Evolutionary conservation across 2,329 filamentous ascomycete species (phyloP).

Genomic region (Graphilbum fragrans): DNA sequence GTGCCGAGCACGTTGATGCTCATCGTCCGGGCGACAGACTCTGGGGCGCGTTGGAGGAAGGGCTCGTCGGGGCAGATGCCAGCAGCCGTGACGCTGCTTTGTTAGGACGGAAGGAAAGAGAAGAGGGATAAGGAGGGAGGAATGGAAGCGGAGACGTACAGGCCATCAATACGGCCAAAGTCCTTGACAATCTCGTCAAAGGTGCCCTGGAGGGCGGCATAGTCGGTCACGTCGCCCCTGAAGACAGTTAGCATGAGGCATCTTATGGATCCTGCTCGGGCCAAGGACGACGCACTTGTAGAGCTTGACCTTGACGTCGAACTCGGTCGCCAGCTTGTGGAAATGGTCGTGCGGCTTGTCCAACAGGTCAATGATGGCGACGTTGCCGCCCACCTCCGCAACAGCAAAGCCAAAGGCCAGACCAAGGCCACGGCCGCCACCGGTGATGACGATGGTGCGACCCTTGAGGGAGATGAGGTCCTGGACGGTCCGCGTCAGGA

Average conservation of each 20-base stretch:
- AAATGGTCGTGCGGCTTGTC: constrained; percentile 3
- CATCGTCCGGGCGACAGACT: no score
- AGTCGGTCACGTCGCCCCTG: not conserved
- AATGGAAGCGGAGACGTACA: no score
- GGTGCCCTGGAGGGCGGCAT: no score
- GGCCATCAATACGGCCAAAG: no score
- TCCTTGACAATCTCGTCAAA: no score
- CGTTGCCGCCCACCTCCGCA: constrained; percentile 4
- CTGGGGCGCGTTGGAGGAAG: no score
- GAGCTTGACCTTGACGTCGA: constrained; percentile 3
- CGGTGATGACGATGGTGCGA: constrained; percentile 32
- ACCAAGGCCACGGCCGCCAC: constrained; percentile 1
- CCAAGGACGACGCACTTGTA: constrained; percentile 1
- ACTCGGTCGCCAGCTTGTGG: not conserved
- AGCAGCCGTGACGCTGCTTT: no score
- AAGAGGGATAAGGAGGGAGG: no score
- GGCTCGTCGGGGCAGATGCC: no score
- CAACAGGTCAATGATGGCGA: constrained; percentile 1
- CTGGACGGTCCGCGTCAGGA: no score
- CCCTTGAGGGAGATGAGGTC: constrained; percentile 2
- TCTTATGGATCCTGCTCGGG: no score
- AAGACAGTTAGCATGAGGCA: not conserved
- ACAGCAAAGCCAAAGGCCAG: constrained; percentile 3
- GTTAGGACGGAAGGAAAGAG: no score
- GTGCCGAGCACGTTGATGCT: constrained; percentile 4